Percentiles rank a stretch among this genome's conserved stretches.
phyloP scores from a whole-genome alignment of 2,329 filamentous ascomycete species.

The Cladorrhinum sp. region DNA sequence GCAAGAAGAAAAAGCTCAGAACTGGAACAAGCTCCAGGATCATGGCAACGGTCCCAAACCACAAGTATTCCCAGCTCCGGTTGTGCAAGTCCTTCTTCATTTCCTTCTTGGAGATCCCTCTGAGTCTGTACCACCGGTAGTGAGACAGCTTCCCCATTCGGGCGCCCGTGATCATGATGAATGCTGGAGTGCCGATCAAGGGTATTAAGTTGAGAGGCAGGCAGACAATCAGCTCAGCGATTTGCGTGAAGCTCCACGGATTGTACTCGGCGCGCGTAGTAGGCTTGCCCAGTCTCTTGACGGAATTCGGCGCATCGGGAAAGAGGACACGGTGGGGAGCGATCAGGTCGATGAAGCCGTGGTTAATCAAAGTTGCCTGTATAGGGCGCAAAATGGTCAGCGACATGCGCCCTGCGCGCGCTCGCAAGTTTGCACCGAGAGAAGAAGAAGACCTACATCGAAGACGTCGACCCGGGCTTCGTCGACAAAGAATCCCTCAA shows the following conservation, averaged over 20 bases:
- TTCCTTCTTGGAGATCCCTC: constrained; percentile 70
- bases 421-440: not conserved
- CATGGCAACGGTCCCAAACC: constrained; percentile 87
- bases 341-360: constrained; percentile 67
- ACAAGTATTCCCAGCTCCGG: constrained; percentile 79
- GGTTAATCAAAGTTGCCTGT: constrained; percentile 69
- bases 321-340: constrained; percentile 63
- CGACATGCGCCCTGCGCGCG: not conserved
- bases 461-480: constrained; percentile 78
- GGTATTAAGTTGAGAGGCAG: constrained; percentile 86
- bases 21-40: constrained; percentile 83
- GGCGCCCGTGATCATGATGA: constrained; percentile 83
- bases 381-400: not conserved
- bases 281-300: constrained; percentile 79
- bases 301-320: constrained; percentile 65
- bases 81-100: constrained; percentile 65
- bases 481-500: constrained; percentile 79
- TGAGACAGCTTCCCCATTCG: constrained; percentile 85
- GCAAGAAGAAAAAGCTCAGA: constrained; percentile 88
- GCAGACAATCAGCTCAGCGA: constrained; percentile 75
- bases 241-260: constrained; percentile 88
- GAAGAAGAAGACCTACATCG: constrained; percentile 52
- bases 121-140: constrained; percentile 83
- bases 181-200: constrained; percentile 76
- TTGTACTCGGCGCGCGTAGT: constrained; percentile 74